Conservation (phyloP, 495 filamentous ascomycete species). For the Pseudotulostoma volvatum region DNA sequence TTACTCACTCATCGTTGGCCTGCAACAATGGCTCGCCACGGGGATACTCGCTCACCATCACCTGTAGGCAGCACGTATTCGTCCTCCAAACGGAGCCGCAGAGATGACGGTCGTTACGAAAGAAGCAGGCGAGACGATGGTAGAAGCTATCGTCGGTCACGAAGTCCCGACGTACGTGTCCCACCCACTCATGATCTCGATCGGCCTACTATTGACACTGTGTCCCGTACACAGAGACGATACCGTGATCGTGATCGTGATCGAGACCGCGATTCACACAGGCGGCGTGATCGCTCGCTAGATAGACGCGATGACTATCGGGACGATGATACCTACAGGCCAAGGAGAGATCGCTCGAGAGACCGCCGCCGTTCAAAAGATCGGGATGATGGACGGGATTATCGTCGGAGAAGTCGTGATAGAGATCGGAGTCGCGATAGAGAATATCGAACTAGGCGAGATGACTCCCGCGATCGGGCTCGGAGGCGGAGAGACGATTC, state of each 20-base stretch:
- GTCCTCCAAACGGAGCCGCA: conserved; percentile 52
- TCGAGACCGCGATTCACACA: conserved; percentile 42
- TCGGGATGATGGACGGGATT: conserved; percentile 40
- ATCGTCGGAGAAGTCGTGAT: conserved; percentile 52
- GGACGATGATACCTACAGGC: conserved; percentile 51
- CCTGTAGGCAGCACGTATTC: conserved; percentile 79
- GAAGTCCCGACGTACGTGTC: conserved; percentile 53
- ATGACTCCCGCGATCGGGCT: conserved; percentile 58
- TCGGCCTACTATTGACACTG: conserved; percentile 15
- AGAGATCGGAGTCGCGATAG: conserved; percentile 60
- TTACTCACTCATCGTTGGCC: conserved; percentile 46
- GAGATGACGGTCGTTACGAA: conserved; percentile 64
- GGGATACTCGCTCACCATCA: conserved; percentile 90
- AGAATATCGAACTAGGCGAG: conserved; percentile 60
- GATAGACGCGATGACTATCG: conserved; percentile 50
- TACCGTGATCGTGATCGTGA: conserved; percentile 42
- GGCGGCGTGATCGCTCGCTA: conserved; percentile 58
- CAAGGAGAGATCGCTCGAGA: conserved; percentile 46
- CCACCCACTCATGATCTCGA: not conserved
- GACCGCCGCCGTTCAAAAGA: conserved; percentile 45
- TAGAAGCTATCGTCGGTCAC: conserved; percentile 45
- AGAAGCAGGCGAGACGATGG: conserved; percentile 46
- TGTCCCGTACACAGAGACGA: conserved; percentile 33
- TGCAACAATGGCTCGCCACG: conserved; percentile 75
- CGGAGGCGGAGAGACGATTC: conserved; percentile 58